Evolutionary conservation across 805 yeast species (phyloP), one percentile per base, ranked within the genome.

Genomic region (Komagataella phaffii): DNA sequence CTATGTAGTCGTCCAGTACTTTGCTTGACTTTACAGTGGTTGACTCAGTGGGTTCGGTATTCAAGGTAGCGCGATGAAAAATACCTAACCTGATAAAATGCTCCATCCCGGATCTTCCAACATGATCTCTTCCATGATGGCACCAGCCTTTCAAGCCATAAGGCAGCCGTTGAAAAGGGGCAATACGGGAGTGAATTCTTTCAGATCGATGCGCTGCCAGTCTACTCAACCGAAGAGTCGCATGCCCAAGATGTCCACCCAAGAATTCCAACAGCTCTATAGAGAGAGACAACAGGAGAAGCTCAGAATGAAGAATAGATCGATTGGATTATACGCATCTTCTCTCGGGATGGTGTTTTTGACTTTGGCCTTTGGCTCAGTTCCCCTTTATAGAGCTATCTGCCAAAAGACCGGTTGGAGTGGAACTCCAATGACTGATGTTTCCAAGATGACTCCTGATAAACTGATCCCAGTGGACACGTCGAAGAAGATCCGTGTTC

Each of bases 331-430:
- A 61, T 87, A 87, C 61, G 70, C 84, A 12, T 70, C 79, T 1
- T 82, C 91, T n/a, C 71, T 88, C 18, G 80, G 81, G 10, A 67
- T 90, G 24, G 68, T 80, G 2, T 86, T 88, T 55, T 67, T 88
- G 17, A 87, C 95, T 0, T 70, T 91, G 5, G 77, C 95, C 0
- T 93, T 88, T 66, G 86, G 89, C 7, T 87, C 96, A 1, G 99
- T 93, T 17, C 98, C 98, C 3, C 69, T 93, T 6, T 93, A 93
- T 66, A 72, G 97, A 57, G 88, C 90, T 7, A 74, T 93, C 30
- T 93, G 99, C 72, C 87, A 90, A 59, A 77, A 95, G 66, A 90
- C 97, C 0, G 99, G 99, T 0, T 93, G 85, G 78, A 96, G 91
- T 49, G 99, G 99, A 46, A 82, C 85, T 7, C 98, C 98, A 8